Evolutionary conservation across 179 eudicot species (phyloP).

Genomic region (Patellifolia procumbens): DNA sequence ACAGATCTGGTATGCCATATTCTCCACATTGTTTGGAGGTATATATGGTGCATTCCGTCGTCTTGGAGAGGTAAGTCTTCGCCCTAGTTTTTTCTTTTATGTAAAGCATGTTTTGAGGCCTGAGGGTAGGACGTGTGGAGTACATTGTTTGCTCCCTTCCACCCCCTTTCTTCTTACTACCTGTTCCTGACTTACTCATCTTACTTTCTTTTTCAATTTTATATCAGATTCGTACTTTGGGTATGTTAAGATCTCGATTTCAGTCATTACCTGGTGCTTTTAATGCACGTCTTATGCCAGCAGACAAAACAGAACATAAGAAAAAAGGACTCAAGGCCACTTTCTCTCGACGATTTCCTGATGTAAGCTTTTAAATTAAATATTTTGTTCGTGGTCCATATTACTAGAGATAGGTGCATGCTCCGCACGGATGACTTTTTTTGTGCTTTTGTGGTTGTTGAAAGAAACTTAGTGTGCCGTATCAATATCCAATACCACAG

Average conservation of each 20-base stretch:
- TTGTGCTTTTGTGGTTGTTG: too few species aligned
- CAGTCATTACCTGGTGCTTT: conserved; percentile 91
- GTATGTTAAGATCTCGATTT: conserved; percentile 93
- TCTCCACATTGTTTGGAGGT: conserved; percentile 96
- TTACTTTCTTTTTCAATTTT: not conserved
- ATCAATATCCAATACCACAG: not conserved
- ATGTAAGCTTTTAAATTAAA: conserved; percentile 37
- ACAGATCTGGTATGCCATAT: conserved; percentile 99
- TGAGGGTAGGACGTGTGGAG: not conserved
- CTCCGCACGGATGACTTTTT: not conserved
- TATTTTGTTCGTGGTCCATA: not conserved
- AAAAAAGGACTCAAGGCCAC: conserved; percentile 91
- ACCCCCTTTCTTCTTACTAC: too few species aligned
- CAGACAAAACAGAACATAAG: conserved; percentile 66
- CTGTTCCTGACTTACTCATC: not conserved
- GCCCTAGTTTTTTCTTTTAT: not conserved
- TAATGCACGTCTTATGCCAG: conserved; percentile 79
- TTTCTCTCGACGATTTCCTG: conserved; percentile 65
- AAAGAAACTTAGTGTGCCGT: too few species aligned
- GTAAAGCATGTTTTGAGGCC: not conserved
- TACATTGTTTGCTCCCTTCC: not conserved
- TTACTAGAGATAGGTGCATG: not conserved
- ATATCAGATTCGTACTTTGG: conserved; percentile 86
- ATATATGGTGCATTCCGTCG: conserved; percentile 99
- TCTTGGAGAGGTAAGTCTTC: conserved; percentile 79